Percentiles rank a stretch among this genome's conserved stretches.
These are phyloP conservation scores for Discostella stelligeroides DNA, from an alignment of 108 stramenopile genomes.

Conservation along the genomic window DNA sequence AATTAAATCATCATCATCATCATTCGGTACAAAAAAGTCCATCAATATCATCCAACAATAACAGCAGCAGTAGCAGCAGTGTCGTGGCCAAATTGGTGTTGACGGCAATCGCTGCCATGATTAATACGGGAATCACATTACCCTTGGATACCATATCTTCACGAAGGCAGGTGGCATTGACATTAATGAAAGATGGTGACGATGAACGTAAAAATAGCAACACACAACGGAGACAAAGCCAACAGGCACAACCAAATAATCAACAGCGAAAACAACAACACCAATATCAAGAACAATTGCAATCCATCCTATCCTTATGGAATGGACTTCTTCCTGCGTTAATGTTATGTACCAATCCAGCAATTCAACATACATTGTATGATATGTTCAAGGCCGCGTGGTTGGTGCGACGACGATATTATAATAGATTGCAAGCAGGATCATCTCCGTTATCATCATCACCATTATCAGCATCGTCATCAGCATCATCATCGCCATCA, in stretches of 20 bases:
- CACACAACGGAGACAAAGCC: slow-evolving; percentile 20
- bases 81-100: slow-evolving; percentile 65
- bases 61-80: slow-evolving; percentile 51
- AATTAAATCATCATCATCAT: slow-evolving; percentile 22
- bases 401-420: not conserved
- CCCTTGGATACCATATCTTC: slow-evolving; percentile 90
- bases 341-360: slow-evolving; percentile 89
- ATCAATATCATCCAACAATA: no score
- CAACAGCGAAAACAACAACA: not conserved
- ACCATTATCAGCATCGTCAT: no score
- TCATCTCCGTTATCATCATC: no score
- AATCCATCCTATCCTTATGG: slow-evolving; percentile 60
- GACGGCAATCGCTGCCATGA: slow-evolving; percentile 82
- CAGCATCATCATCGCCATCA: no score
- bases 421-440: not conserved
- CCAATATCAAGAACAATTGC: slow-evolving; percentile 9
- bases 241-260: not conserved
- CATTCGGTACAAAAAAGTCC: slow-evolving; percentile 57
- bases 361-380: slow-evolving; percentile 94
- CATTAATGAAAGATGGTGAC: slow-evolving; percentile 7
- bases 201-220: not conserved
- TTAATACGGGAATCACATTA: slow-evolving; percentile 86
- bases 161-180: slow-evolving; percentile 51
- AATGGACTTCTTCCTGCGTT: slow-evolving; percentile 88
- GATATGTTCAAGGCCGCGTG: slow-evolving; percentile 67